Percentiles rank a stretch among this genome's conserved stretches.
These are phyloP conservation scores for Secale cereale DNA, from an alignment of 176 grass and related monocot genomes.

Conservation along the genomic window DNA sequence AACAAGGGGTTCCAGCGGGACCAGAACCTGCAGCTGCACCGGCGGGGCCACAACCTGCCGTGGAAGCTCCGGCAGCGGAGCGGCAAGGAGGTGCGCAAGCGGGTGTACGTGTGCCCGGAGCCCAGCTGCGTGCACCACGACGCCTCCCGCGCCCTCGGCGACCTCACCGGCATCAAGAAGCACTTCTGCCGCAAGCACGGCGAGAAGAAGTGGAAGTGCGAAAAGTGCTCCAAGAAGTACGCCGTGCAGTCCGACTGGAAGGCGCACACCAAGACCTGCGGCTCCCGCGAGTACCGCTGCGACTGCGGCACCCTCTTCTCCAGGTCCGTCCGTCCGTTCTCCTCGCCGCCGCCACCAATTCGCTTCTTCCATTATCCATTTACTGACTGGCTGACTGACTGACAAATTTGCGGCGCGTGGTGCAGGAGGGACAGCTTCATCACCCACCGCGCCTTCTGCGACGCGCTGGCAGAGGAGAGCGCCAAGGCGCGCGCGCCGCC, in stretches of 20 bases:
- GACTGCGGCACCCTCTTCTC: slow-evolving; percentile 95
- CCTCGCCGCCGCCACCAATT: no score
- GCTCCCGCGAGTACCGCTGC: slow-evolving; percentile 87
- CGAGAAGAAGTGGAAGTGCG: slow-evolving; percentile 99
- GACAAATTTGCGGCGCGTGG: neutral
- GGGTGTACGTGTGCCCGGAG: slow-evolving; percentile 91
- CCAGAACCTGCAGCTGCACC: slow-evolving; percentile 97
- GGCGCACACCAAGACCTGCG: slow-evolving; percentile 85
- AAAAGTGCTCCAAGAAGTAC: slow-evolving; percentile 93
- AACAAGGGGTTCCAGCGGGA: slow-evolving; percentile 98
- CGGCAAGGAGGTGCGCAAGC: slow-evolving; percentile 73
- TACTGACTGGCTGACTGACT: neutral
- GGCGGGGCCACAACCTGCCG: slow-evolving; percentile 92
- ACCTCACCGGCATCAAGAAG: slow-evolving; percentile 93
- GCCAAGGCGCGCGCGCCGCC: slow-evolving; percentile 44
- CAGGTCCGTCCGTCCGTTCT: slow-evolving; percentile 22
- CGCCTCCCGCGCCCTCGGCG: slow-evolving; percentile 61
- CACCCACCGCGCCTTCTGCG: slow-evolving; percentile 97
- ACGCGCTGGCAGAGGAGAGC: slow-evolving; percentile 84
- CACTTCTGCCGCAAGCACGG: slow-evolving; percentile 97
- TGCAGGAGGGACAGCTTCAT: slow-evolving; percentile 98
- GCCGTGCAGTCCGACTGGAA: slow-evolving; percentile 98
- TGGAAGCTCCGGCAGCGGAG: slow-evolving; percentile 96
- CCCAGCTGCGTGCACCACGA: slow-evolving; percentile 81
- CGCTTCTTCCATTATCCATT: no score